Base-by-base conservation (phyloP, 169 alveolate species). In the Plasmodium sp. region DNA sequence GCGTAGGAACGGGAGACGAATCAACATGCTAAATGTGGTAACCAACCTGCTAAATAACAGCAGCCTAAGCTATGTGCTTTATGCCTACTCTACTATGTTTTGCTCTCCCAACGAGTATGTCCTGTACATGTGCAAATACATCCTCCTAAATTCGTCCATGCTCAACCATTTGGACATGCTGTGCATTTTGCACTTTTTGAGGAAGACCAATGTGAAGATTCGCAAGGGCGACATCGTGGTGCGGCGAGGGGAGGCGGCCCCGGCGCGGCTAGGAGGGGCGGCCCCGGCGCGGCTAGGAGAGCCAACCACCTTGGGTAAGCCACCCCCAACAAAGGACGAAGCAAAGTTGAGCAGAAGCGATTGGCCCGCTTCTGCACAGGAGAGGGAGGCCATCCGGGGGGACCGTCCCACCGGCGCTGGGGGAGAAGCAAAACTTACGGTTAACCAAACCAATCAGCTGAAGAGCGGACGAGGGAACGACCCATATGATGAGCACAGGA, bases 61-160 rank as follows among this genome's bases (percentile, higher is more conserved):
- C 34, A 71, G 81, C 1, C 81, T 88, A 22, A 79, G 81, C 41
- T 88, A 88, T 62, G 51, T 88, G 14, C 73, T 88, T 3, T 80
- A 88, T 79, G 71, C 94, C 0, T 88, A 88, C 71, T 88, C 94
- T 1, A 34, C 90, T 18, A 41, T 88, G 72, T 88, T 88, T 62
- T 79, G 48, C 7, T 56, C 18, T 3, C 33, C 86, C 4, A 88
- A 88, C 62, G 31, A 34, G n/a, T 88, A 88, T 36, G n/a, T 73
- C 2, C 41, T 88, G 1, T 88, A 88, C 41, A 88, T 88, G 71
- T 58, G 90, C 48, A 88, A 88, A 80, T 88, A 88, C 41, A 88
- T 88, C 16, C 41, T 88, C 4, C 36, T 88, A 3, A 88, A 88
- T 88, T 71, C 74, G 0, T 62, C 77, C 7, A 79, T 27, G 36